Conservation (phyloP, 768 basidiomycete genomes). For the Clavaria fumosa region DNA sequence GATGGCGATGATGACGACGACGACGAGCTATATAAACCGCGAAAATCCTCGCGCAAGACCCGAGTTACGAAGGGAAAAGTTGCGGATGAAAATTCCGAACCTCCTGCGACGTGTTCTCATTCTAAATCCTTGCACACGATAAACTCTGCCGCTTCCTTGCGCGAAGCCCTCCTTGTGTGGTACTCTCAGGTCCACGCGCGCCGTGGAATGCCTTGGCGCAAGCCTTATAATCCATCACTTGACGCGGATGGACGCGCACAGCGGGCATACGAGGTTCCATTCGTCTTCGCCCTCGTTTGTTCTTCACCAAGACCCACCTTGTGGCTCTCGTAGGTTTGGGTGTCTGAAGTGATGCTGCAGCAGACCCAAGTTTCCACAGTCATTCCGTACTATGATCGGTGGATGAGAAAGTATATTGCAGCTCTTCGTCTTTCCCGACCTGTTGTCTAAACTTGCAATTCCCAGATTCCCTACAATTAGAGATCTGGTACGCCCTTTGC, state of each 20-base stretch:
- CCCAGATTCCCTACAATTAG: conserved; percentile 67
- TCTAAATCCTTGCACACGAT: conserved; percentile 33
- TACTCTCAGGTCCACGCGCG: conserved; percentile 48
- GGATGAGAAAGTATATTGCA: conserved; percentile 59
- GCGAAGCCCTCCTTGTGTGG: conserved; percentile 48
- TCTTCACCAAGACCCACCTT: not conserved
- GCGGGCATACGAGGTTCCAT: conserved; percentile 75
- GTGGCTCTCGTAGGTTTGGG: conserved; percentile 46
- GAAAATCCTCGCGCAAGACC: no score
- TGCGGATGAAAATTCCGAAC: not conserved
- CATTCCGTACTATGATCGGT: conserved; percentile 84
- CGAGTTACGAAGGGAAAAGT: no score
- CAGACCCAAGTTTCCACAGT: conserved; percentile 90
- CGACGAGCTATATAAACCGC: not conserved
- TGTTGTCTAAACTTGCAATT: conserved; percentile 5
- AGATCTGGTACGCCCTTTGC: conserved; percentile 40
- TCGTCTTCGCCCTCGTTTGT: not conserved
- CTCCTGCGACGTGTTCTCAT: not conserved
- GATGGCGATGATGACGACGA: not conserved
- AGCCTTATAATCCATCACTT: conserved; percentile 41
- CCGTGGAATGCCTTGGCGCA: conserved; percentile 90
- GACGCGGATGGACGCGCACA: conserved; percentile 52
- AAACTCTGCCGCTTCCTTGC: conserved; percentile 23
- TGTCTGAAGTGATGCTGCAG: conserved; percentile 91
- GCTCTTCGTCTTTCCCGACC: conserved; percentile 1